phyloP scores from a whole-genome alignment of 352 stramenopile genomes.

The Sclerospora graminicola region DNA sequence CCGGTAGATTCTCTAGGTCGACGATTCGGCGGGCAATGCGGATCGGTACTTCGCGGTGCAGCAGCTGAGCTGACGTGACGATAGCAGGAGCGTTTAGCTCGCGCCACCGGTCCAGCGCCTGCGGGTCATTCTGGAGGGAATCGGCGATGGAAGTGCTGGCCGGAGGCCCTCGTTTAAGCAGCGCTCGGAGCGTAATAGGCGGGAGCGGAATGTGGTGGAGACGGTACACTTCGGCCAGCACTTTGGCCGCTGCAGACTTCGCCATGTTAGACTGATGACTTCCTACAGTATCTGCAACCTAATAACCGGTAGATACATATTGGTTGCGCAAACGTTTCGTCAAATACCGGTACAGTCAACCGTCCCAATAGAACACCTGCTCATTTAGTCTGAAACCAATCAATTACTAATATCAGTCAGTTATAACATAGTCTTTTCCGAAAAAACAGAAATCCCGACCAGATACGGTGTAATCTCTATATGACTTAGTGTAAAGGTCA shows the following conservation, averaged over 20 bases:
- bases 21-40: slow-evolving; percentile 71
- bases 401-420: too few species aligned
- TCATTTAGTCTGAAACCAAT: too few species aligned
- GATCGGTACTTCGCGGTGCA: slow-evolving; percentile 78
- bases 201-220: slow-evolving; percentile 73
- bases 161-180: slow-evolving; percentile 55
- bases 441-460: too few species aligned
- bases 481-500: too few species aligned
- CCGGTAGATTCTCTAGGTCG: slow-evolving; percentile 72
- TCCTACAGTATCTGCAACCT: too few species aligned
- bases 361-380: too few species aligned
- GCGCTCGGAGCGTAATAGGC: slow-evolving; percentile 67
- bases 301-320: too few species aligned
- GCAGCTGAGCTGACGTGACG: slow-evolving; percentile 64
- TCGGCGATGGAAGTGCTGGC: slow-evolving; percentile 34
- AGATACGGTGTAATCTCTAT: too few species aligned
- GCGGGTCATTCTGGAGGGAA: slow-evolving; percentile 37
- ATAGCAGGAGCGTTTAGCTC: slow-evolving; percentile 58
- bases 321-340: too few species aligned
- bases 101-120: slow-evolving; percentile 44
- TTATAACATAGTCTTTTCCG: too few species aligned
- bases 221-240: slow-evolving; percentile 74
- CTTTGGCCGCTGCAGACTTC: slow-evolving; percentile 39
- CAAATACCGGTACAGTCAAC: too few species aligned
- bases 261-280: too few species aligned